A percentile compares a stretch with the other conserved stretches of the same genome.
Evolutionary conservation across 495 filamentous ascomycete species (phyloP).

Genomic region (Platismatia glauca): DNA sequence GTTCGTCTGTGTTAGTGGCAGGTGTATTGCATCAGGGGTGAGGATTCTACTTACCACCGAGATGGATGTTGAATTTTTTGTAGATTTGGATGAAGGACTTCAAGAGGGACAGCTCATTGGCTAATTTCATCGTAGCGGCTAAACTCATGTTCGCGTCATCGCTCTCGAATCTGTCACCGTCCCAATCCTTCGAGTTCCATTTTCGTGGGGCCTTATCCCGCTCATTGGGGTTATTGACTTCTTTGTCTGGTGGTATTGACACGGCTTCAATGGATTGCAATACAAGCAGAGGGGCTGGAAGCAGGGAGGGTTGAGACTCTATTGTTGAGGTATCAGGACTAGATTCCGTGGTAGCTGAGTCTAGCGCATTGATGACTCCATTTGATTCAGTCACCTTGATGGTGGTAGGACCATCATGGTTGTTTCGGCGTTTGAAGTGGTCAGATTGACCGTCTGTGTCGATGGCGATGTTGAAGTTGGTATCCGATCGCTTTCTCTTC

Average conservation of each 20-base stretch:
- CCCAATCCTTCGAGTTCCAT: not conserved
- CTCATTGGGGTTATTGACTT: too few relatives aligned
- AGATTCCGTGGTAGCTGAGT: too few relatives aligned
- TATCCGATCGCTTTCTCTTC: not conserved
- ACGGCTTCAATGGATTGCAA: not conserved
- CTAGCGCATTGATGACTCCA: not conserved
- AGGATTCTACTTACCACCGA: not conserved
- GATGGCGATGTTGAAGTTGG: not conserved
- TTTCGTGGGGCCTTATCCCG: not conserved
- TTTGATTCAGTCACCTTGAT: not conserved
- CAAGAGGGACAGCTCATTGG: not conserved
- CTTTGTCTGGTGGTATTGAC: not conserved
- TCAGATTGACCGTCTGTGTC: not conserved
- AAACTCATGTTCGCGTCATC: not conserved
- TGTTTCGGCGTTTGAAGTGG: not conserved
- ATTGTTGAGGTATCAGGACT: too few relatives aligned
- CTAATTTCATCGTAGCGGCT: not conserved
- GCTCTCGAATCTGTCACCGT: not conserved
- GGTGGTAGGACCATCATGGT: not conserved
- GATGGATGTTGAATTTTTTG: not conserved
- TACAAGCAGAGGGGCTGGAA: not conserved
- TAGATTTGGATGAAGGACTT: not conserved
- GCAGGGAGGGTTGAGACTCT: not conserved
- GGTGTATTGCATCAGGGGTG: not conserved
- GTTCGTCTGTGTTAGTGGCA: not conserved